phyloP scores from a whole-genome alignment of 306 rosid species.

The Carpinus viminea region DNA sequence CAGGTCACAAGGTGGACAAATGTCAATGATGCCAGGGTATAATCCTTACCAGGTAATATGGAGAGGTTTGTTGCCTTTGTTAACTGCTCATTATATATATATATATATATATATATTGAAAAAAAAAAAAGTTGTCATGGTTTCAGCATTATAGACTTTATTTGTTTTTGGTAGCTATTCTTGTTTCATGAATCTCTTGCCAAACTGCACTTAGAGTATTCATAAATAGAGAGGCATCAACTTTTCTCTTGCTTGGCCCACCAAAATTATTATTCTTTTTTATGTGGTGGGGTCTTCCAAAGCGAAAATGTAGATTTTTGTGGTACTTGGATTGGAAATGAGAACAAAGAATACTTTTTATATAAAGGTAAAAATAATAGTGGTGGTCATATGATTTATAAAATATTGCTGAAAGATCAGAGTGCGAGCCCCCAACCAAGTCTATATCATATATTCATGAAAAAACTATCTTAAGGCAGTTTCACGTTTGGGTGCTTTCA shows the following conservation, averaged over 20 bases:
- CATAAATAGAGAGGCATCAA: background rate
- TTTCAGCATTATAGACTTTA: background rate
- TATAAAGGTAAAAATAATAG: background rate
- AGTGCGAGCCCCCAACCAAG: background rate
- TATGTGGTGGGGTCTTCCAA: background rate
- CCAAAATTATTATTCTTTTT: background rate
- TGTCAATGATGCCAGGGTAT: constrained; percentile 88
- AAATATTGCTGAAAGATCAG: background rate
- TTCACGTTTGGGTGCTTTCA: no score
- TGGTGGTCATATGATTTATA: background rate
- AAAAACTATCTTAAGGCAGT: no score
- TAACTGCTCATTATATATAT: constrained; percentile 3
- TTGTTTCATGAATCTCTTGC: background rate
- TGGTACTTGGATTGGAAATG: background rate
- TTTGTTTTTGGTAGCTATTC: background rate
- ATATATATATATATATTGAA: background rate
- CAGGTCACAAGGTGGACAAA: constrained; percentile 87
- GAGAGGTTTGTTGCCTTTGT: constrained; percentile 9
- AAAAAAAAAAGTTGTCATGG: background rate
- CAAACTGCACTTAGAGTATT: background rate
- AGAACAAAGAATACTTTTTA: background rate
- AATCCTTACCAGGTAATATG: constrained; percentile 86
- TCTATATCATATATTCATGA: no score
- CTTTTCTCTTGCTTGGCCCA: background rate
- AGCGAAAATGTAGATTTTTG: background rate